phyloP scores from a whole-genome alignment of 495 filamentous ascomycete genomes.

The Neurospora sp. region DNA sequence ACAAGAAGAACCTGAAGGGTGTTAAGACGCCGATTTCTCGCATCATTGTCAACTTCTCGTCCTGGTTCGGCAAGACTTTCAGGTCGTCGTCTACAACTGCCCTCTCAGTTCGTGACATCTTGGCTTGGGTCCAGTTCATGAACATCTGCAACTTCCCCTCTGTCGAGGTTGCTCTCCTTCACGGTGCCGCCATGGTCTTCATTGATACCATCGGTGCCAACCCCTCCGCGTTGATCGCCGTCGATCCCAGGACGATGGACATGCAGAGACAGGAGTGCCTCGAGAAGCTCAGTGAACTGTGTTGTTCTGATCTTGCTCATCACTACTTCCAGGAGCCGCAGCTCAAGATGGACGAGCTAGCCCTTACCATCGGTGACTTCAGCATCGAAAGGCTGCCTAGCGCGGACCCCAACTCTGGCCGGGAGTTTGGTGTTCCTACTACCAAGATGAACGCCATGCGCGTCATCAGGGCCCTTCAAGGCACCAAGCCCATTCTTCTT shows the following conservation, averaged over 20 bases:
- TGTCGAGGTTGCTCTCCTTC: constrained; percentile 44
- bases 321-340: constrained; percentile 51
- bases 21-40: constrained; percentile 35
- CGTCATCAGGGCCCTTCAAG: constrained; percentile 80
- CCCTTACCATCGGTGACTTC: constrained; percentile 64
- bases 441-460: constrained; percentile 83
- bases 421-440: constrained; percentile 79
- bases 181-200: constrained; percentile 92
- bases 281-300: constrained; percentile 55
- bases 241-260: constrained; percentile 45
- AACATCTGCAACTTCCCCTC: constrained; percentile 46
- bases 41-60: constrained; percentile 73
- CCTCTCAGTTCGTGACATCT: constrained; percentile 80
- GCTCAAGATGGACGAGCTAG: constrained; percentile 32
- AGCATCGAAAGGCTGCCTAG: constrained; percentile 40
- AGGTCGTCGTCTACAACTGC: constrained; percentile 58
- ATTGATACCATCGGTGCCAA: constrained; percentile 93
- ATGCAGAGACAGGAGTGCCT: constrained; percentile 62
- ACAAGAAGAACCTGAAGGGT: constrained; percentile 13
- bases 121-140: constrained; percentile 90
- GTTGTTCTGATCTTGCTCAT: constrained; percentile 48
- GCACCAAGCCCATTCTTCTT: constrained; percentile 80
- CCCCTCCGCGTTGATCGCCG: constrained; percentile 71
- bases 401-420: constrained; percentile 46
- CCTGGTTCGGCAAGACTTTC: constrained; percentile 81